A percentile compares a stretch with the other conserved stretches of the same genome.
phyloP scores from a whole-genome alignment of 2,329 filamentous ascomycete species.

The Aspergillus tamarii region DNA sequence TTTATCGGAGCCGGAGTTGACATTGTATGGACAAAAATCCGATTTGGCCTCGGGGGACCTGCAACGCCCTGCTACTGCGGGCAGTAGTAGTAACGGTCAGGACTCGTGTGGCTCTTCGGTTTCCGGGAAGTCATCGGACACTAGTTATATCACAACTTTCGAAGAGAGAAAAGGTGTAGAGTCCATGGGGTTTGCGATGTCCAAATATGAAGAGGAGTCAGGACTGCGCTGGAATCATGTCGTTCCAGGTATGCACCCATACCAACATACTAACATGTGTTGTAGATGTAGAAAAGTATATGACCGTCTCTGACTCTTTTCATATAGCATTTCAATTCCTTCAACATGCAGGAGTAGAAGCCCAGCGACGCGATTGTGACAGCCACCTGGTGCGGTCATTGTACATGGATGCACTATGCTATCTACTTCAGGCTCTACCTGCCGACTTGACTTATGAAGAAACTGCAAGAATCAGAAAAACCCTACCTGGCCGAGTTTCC shows the following conservation, averaged over 20 bases:
- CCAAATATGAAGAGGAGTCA: constrained; percentile 34
- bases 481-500: constrained; percentile 27
- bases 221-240: constrained; percentile 41
- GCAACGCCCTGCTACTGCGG: constrained; percentile 17
- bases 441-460: constrained; percentile 36
- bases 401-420: constrained; percentile 42
- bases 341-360: constrained; percentile 40
- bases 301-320: background rate
- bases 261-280: background rate
- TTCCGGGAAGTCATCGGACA: constrained; percentile 26
- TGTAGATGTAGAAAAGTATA: background rate
- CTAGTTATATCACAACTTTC: constrained; percentile 23
- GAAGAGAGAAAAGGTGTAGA: constrained; percentile 19
- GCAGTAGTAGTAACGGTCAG: constrained; percentile 15
- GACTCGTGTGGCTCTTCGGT: constrained; percentile 11
- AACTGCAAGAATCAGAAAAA: constrained; percentile 29
- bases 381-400: constrained; percentile 36
- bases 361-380: constrained; percentile 36
- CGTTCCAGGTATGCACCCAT: constrained; percentile 31
- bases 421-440: constrained; percentile 41
- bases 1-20: constrained; percentile 4
- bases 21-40: background rate
- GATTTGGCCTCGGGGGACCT: constrained; percentile 4
- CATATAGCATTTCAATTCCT: constrained; percentile 39
- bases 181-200: constrained; percentile 12